Evolutionary conservation across 306 rosid genomes (phyloP).

Genomic region (Medicago arabica): DNA sequence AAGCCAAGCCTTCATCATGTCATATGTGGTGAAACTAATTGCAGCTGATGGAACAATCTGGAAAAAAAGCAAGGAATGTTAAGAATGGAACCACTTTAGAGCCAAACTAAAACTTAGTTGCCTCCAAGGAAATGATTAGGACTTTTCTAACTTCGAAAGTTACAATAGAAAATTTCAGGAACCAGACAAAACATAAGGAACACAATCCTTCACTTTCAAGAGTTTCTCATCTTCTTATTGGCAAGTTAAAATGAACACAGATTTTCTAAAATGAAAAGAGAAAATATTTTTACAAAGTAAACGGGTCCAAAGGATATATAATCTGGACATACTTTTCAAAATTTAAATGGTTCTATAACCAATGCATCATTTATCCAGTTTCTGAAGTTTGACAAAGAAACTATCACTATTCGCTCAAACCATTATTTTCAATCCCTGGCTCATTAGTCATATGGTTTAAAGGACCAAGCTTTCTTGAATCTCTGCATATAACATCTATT

Average conservation of each 20-base stretch:
- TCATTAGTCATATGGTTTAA: too few species aligned
- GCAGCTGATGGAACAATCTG: conserved; percentile 99
- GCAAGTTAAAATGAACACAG: too few species aligned
- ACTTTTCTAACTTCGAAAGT: too few species aligned
- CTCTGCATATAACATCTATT: not conserved
- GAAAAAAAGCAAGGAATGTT: conserved; percentile 31
- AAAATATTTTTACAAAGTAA: too few species aligned
- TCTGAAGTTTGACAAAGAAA: not conserved
- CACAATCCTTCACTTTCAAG: too few species aligned
- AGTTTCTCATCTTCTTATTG: too few species aligned
- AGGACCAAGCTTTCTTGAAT: not conserved
- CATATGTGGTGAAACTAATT: conserved; percentile 84
- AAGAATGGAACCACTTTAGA: not conserved
- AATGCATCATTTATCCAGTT: not conserved
- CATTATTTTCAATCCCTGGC: not conserved
- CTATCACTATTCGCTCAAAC: not conserved
- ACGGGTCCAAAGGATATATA: not conserved
- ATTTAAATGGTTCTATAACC: not conserved
- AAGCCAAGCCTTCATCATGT: conserved; percentile 84
- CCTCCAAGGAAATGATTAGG: not conserved
- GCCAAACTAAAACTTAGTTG: not conserved
- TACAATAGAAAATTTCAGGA: not conserved
- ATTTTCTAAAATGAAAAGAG: too few species aligned
- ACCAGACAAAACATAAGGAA: not conserved
- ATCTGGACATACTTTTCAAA: not conserved